A percentile compares a stretch with the other conserved stretches of the same genome.
Conservation (phyloP, 805 yeast species). For the Yamadazyma philogaea region DNA sequence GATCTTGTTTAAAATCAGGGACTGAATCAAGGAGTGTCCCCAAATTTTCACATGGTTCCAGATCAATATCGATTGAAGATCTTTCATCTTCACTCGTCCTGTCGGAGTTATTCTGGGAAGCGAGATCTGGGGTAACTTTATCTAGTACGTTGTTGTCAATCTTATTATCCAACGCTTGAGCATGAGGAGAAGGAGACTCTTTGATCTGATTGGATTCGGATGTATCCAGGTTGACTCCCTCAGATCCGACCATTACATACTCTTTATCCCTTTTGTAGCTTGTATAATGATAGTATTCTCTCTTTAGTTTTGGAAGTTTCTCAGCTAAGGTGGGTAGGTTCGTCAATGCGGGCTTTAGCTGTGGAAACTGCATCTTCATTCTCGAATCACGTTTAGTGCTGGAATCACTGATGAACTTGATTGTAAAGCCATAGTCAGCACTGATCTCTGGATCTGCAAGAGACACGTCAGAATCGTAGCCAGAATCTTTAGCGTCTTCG, state of each 20-base stretch:
- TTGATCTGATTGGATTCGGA: not conserved
- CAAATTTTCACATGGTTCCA: constrained; percentile 10
- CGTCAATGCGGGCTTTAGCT: constrained; percentile 38
- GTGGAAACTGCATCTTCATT: constrained; percentile 44
- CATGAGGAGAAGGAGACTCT: not conserved
- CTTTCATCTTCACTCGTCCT: constrained; percentile 1
- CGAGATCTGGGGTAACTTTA: not conserved
- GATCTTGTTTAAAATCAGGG: constrained; percentile 10
- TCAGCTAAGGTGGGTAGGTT: constrained; percentile 35
- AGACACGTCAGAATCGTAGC: constrained; percentile 47
- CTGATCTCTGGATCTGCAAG: constrained; percentile 51
- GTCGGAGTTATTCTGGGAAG: not conserved
- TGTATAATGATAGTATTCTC: constrained; percentile 31
- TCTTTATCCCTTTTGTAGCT: constrained; percentile 13
- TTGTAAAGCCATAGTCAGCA: constrained; percentile 47
- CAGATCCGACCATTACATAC: constrained; percentile 6
- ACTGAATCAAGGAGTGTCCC: constrained; percentile 22
- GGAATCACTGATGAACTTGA: constrained; percentile 29
- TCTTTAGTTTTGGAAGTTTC: constrained; percentile 27
- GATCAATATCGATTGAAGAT: not conserved
- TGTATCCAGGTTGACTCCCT: not conserved
- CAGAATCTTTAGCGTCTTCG: constrained; percentile 25
- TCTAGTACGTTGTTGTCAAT: not conserved
- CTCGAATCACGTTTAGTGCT: constrained; percentile 17
- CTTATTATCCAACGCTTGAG: not conserved